A percentile compares a stretch with the other conserved stretches of the same genome.
These are phyloP conservation scores for Sanghuangporus weigelae DNA, from an alignment of 1,284 basidiomycete genomes.

Conservation along the genomic window DNA sequence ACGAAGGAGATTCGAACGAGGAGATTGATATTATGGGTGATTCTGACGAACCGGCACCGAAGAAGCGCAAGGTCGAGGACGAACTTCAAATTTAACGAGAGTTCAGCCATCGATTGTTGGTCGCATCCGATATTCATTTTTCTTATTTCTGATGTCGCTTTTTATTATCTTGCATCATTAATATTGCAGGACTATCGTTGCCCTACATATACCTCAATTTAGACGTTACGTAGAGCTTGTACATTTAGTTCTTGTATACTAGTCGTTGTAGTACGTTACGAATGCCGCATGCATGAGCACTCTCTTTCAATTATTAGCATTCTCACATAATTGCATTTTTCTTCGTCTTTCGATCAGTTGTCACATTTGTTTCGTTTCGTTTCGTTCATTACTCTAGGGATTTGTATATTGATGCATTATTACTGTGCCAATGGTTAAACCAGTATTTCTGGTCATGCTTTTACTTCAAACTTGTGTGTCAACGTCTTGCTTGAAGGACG, in stretches of 20 bases:
- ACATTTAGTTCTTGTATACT: not conserved
- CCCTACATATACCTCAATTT: not conserved
- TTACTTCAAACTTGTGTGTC: not conserved
- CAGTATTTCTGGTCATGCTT: not conserved
- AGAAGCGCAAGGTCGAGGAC: conserved; percentile 41
- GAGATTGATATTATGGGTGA: conserved; percentile 52
- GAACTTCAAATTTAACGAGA: conserved; percentile 1
- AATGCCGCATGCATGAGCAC: not conserved
- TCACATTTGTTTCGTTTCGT: no score
- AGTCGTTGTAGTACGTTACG: not conserved
- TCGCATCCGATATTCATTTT: not conserved
- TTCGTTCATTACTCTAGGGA: no score
- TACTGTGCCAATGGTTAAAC: not conserved
- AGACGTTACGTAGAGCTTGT: not conserved
- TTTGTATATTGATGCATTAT: not conserved
- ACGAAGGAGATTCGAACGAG: conserved; percentile 34
- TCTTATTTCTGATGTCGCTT: not conserved
- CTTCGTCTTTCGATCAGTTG: no score
- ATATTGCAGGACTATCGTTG: not conserved
- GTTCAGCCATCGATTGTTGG: not conserved
- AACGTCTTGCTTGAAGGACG: conserved; percentile 6
- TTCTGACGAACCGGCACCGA: conserved; percentile 46
- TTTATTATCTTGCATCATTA: not conserved
- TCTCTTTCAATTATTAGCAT: no score
- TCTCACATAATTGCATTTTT: no score